Conservation (phyloP, 2,329 filamentous ascomycete genomes). For the Huntiella moniliformis region DNA sequence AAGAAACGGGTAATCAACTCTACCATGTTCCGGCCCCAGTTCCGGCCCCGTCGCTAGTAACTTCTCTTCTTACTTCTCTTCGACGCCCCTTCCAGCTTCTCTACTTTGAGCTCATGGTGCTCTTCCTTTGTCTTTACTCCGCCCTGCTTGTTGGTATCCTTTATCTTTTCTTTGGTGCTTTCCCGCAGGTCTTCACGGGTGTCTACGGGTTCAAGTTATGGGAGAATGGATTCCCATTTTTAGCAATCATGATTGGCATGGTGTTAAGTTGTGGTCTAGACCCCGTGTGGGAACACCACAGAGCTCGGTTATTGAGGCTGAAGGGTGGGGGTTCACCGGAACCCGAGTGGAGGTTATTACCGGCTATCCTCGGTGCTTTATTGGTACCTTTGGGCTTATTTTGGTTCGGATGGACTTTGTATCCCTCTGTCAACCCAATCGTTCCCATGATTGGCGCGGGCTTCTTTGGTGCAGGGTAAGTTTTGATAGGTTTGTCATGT, state of each 20-base stretch:
- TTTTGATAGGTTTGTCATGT: conserved; percentile 14
- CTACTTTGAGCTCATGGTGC: conserved; percentile 65
- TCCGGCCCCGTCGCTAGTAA: conserved; percentile 44
- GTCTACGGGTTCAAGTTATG: conserved; percentile 62
- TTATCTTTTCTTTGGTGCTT: conserved; percentile 83
- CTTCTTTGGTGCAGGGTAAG: conserved; percentile 54
- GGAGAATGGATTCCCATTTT: conserved; percentile 62
- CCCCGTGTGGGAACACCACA: conserved; percentile 46
- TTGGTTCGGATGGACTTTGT: conserved; percentile 77
- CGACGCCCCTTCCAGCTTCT: conserved; percentile 63
- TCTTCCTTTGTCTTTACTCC: conserved; percentile 64
- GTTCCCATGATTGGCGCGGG: conserved; percentile 53
- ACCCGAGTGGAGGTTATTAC: conserved; percentile 71
- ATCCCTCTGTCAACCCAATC: conserved; percentile 55
- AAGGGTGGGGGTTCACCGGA: conserved; percentile 29
- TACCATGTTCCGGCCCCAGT: conserved; percentile 66
- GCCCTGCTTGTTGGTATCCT: conserved; percentile 73
- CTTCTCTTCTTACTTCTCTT: conserved; percentile 39
- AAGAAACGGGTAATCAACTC: conserved; percentile 57
- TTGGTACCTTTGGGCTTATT: conserved; percentile 69
- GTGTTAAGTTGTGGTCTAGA: conserved; percentile 40
- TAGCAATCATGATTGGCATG: conserved; percentile 54
- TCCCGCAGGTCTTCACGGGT: conserved; percentile 56
- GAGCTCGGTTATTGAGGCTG: conserved; percentile 25
- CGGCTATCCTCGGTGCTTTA: conserved; percentile 54